Conservation (phyloP, 2,329 filamentous ascomycete species). For the Monilinia aucupariae region DNA sequence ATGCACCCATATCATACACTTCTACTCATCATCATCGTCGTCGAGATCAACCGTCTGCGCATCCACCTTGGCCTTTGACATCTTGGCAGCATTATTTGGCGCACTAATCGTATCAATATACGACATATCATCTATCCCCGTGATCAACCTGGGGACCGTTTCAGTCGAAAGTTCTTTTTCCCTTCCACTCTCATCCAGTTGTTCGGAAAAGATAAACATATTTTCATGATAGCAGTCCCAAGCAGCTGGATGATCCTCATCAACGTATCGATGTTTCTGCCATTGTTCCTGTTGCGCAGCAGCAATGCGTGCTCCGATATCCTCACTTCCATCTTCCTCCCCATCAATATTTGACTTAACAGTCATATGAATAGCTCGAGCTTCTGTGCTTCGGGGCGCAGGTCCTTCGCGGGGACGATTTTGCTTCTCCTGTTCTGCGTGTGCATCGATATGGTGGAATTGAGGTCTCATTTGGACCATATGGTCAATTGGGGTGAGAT, state of each 20-base stretch:
- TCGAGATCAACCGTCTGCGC: constrained; percentile 19
- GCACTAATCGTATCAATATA: constrained; percentile 61
- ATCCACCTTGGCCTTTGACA: constrained; percentile 30
- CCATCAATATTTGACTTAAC: constrained; percentile 71
- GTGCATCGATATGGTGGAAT: constrained; percentile 86
- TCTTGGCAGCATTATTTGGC: constrained; percentile 35
- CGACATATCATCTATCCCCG: constrained; percentile 50
- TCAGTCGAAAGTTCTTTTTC: constrained; percentile 21
- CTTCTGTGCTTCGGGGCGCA: constrained; percentile 41
- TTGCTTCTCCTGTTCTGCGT: constrained; percentile 57
- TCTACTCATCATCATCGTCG: constrained; percentile 13
- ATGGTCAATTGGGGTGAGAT: constrained; percentile 77
- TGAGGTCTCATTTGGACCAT: constrained; percentile 87
- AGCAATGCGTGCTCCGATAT: constrained; percentile 69
- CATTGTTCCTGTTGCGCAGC: constrained; percentile 77
- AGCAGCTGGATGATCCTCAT: constrained; percentile 70
- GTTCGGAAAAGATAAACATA: constrained; percentile 46
- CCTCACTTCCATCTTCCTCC: constrained; percentile 60
- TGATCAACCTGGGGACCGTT: constrained; percentile 40
- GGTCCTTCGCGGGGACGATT: constrained; percentile 37
- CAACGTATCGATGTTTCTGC: constrained; percentile 72
- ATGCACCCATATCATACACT: constrained; percentile 19
- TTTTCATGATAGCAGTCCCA: constrained; percentile 72
- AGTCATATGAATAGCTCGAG: constrained; percentile 78
- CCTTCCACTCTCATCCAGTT: constrained; percentile 18